phyloP scores from a whole-genome alignment of 768 basidiomycete species.

The Auricularia sp. region DNA sequence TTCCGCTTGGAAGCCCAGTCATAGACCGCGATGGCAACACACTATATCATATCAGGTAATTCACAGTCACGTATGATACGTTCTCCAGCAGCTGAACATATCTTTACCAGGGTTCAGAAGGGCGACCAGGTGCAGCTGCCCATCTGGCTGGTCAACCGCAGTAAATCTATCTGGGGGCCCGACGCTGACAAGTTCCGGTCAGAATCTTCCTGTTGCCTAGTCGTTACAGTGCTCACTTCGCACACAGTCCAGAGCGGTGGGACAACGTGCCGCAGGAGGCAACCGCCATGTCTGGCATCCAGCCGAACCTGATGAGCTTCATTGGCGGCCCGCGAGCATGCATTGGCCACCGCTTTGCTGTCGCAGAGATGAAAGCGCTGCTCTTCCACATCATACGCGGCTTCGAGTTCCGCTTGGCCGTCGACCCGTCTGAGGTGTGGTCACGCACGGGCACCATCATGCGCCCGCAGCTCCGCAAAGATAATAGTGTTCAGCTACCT shows the following conservation, averaged over 20 bases:
- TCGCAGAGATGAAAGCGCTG: slow-evolving; percentile 10
- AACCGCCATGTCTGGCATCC: background rate
- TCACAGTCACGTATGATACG: background rate
- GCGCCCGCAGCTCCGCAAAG: background rate
- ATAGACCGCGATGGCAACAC: slow-evolving; percentile 33
- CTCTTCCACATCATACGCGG: slow-evolving; percentile 3
- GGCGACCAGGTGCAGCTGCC: slow-evolving; percentile 18
- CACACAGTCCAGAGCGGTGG: slow-evolving; percentile 7
- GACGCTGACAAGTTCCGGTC: slow-evolving; percentile 24
- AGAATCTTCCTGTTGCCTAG: background rate
- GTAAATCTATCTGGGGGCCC: slow-evolving; percentile 21
- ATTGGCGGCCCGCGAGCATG: slow-evolving; percentile 11
- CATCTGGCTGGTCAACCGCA: slow-evolving; percentile 19
- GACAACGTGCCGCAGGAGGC: background rate
- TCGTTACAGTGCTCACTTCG: background rate
- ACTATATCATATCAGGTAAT: slow-evolving; percentile 29
- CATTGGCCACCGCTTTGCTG: slow-evolving; percentile 11
- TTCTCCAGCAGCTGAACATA: background rate
- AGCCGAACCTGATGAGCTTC: slow-evolving; percentile 4
- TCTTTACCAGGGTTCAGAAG: background rate
- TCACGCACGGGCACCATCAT: background rate
- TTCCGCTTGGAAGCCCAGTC: slow-evolving; percentile 41
- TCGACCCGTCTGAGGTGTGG: background rate
- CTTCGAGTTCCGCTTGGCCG: slow-evolving; percentile 5
- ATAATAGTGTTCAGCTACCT: background rate